phyloP scores from a whole-genome alignment of 805 yeast genomes.

The Nakazawaea holstii region DNA sequence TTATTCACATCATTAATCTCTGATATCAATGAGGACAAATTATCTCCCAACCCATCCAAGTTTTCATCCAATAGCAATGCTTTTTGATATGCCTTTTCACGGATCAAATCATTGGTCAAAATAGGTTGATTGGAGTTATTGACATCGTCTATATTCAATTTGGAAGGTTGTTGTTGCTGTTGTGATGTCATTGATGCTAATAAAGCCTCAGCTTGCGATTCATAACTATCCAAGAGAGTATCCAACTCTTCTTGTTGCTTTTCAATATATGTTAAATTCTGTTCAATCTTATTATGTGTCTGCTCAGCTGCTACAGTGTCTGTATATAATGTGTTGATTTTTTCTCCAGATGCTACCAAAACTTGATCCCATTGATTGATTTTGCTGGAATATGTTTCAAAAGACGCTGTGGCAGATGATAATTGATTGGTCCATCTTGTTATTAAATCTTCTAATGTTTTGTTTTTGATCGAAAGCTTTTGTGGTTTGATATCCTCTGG shows the following conservation, averaged over 20 bases:
- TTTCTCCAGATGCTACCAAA: slow-evolving; percentile 80
- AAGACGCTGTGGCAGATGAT: slow-evolving; percentile 65
- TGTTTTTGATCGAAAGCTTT: slow-evolving; percentile 78
- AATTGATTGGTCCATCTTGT: slow-evolving; percentile 90
- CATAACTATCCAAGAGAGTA: slow-evolving; percentile 73
- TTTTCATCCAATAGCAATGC: slow-evolving; percentile 84
- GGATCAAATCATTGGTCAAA: slow-evolving; percentile 70
- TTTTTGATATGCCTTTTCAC: slow-evolving; percentile 82
- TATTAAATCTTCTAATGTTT: slow-evolving; percentile 87
- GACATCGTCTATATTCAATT: slow-evolving; percentile 4
- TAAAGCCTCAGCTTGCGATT: slow-evolving; percentile 57
- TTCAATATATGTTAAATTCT: slow-evolving; percentile 77
- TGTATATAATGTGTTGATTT: slow-evolving; percentile 68
- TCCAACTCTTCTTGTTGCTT: slow-evolving; percentile 93
- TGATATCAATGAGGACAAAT: slow-evolving; percentile 66
- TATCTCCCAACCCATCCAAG: slow-evolving; percentile 70
- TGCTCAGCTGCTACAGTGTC: slow-evolving; percentile 82
- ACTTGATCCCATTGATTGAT: slow-evolving; percentile 83
- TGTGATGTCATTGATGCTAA: slow-evolving; percentile 26
- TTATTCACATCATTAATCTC: slow-evolving; percentile 84
- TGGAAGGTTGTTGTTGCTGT: slow-evolving; percentile 21
- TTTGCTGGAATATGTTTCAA: slow-evolving; percentile 67
- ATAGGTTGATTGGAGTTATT: slow-evolving; percentile 18
- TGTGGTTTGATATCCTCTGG: slow-evolving; percentile 58
- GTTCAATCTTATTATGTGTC: slow-evolving; percentile 81